Evolutionary conservation across 768 basidiomycete species (phyloP).

Genomic region (Leccinum imitatum): DNA sequence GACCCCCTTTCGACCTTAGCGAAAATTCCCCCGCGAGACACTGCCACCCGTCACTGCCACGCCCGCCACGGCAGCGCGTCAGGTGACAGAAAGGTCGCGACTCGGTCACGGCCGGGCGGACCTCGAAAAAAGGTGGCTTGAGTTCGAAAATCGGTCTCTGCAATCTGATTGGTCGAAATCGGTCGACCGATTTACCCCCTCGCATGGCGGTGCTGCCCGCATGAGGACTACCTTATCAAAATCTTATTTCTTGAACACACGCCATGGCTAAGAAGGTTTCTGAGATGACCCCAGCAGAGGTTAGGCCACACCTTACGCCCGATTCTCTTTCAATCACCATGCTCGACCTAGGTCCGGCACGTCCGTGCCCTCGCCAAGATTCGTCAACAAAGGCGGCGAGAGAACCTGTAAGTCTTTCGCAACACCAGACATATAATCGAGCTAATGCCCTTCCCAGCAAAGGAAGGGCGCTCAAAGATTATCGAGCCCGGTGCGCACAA

Average conservation of each 20-base stretch:
- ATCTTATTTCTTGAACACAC: neutral
- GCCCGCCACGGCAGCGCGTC: no score
- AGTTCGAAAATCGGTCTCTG: no score
- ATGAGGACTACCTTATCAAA: no score
- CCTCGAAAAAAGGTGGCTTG: no score
- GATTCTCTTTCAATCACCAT: neutral
- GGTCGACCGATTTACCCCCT: no score
- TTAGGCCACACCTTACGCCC: neutral
- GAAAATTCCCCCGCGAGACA: no score
- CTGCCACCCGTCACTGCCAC: no score
- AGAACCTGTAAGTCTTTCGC: neutral
- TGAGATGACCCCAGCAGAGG: neutral
- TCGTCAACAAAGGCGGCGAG: neutral
- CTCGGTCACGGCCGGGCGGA: no score
- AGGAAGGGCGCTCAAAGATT: neutral
- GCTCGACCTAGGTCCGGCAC: neutral
- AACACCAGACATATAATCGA: neutral
- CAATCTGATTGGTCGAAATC: no score
- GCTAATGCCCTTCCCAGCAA: neutral
- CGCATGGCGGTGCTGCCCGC: no score
- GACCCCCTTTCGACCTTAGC: no score
- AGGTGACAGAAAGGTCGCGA: no score
- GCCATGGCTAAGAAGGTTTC: neutral
- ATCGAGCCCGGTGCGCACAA: neutral
- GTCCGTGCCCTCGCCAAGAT: neutral